Base-by-base conservation (phyloP, 768 basidiomycete species). In the Baorangia bicolor region DNA sequence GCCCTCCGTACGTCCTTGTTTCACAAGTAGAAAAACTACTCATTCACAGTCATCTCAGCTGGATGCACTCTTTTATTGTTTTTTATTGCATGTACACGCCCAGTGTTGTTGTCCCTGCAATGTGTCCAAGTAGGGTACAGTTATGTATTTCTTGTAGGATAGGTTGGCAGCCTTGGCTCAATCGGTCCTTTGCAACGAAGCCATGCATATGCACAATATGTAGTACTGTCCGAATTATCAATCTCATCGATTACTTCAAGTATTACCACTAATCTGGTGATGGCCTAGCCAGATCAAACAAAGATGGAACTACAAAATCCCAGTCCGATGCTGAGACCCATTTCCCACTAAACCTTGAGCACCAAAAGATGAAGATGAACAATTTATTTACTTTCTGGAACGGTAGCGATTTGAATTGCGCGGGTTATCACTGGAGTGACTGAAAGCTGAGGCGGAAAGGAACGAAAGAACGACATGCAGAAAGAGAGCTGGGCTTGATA, bases 1-100 rank as follows among this genome's bases (percentile, higher is more conserved):
- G 84, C 83, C 0, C 72, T 86, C 38, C 84, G 83, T 86, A 62
- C 63, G 84, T 80, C n/a, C n/a, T n/a, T n/a, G n/a, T 62, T 55
- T 45, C n/a, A 54, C 57, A 27, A 37, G 21, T 55, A 63, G 21
- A 51, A 57, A 65, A 48, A 51, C 9, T 56, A n/a, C 41, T 56
- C 58, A 38, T 58, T 58, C 23, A 52, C 38, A 42, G 38, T 49
- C 52, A 56, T 51, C 31, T 52, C 47, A 53, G 51, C 40, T 54
- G 64, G 64, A 66, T 64, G 49, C 46, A 48, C 13, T 56, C 27
- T 11, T 50, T 56, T 45, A 33, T 57, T 44, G 49, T 55, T 54
- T 48, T 62, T 48, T 51, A 63, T 58, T 60, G 58, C 42, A 50
- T 60, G 59, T 66, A 59, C n/a, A n/a, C 13, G 14, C 18, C 23